Base-by-base conservation (phyloP, 208 protist species). In the Strigomonas oncopelti region DNA sequence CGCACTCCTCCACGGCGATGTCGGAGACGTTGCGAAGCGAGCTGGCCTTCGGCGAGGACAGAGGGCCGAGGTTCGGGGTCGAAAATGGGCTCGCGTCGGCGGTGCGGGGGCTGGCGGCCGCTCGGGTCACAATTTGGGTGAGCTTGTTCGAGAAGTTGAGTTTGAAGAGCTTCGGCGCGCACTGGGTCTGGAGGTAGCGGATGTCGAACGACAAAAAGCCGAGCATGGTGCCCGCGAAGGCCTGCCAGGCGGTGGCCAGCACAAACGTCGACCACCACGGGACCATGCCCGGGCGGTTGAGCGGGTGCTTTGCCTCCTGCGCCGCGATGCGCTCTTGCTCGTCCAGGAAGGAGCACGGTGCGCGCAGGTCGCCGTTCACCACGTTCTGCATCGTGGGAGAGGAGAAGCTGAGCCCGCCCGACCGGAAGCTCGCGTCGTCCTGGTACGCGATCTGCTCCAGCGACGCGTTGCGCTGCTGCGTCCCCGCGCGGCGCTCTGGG, bases 181-280 rank as follows among this genome's bases (percentile, higher is more conserved):
- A 52, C 42, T 76, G 61, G 45, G 31, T 58, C 63, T 91, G 78
- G 18, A 92, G 75, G 0, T 64, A 69, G 71, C 88, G 88, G 16
- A 88, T 76, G 58, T 92, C 88, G 67, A 94, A 92, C 51, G 77
- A 69, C 34, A 91, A 74, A 60, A 94, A 94, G 63, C 71, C 77
- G 32, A 94, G 73, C 42, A 70, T 75, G 11, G 69, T 60, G 25
- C 72, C 70, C 1, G 84, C 67, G 45, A 80, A 45, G 0, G 74
- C 71, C 71, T 94, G 84, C 73, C 78, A 80, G 8, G 81, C 82
- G 1, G 88, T 92, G 54, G 71, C 62, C 22, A 87, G 68, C 42
- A 88, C 78, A 63, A 94, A 90, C 27, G 81, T 90, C 31, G 85
- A 91, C 74, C 77, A 94, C 86, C 88, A 94, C 22, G 85, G 75